Base-by-base conservation (phyloP, 257 asterid genomes). In the Fraxinus pennsylvanica region DNA sequence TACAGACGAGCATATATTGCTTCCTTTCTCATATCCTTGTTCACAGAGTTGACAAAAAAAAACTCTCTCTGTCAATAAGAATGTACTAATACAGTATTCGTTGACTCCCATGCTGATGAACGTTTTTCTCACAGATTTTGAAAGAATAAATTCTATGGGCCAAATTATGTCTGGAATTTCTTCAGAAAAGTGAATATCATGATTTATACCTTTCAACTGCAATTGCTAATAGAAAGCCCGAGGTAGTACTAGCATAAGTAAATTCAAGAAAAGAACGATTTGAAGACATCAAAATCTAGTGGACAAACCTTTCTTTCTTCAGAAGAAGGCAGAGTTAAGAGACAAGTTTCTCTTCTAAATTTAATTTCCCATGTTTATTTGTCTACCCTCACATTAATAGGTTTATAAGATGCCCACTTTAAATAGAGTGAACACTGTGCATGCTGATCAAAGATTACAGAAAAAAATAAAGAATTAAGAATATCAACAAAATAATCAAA, bases 311-410 rank as follows among this genome's bases (percentile, higher is more conserved):
- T 57, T 25, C 35, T 65, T 79, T 54, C 52, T 43, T 57, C 39
- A 79, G 15, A 13, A 71, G 35, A 65, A 45, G 68, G 57, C 43
- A 61, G 27, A 65, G 54, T n/a, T 17, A 79, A 76, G 35, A 54
- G 54, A 72, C 19, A 21, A 82, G 30, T 15, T 38, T 74, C 41
- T 25, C 74, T 65, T 69, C 30, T 35, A 54, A 75, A 79, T 13
- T 66, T 32, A 8, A 71, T 35, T 22, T 9, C 45, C 36, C 65
- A 67, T 14, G 27, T 19, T 66, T 19, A 76, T 63, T 61, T 61
- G 72, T 61, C 33, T 70, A 63, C 21, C 75, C 68, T 36, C 57
- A 54, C 4, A 52, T n/a, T 27, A 9, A 15, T 14, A 59, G 43
- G 74, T 36, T 45, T 36, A 35, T 19, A 52, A 68, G 72, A 71